These are phyloP conservation scores for Closterium sp. DNA, from an alignment of 139 green algal species.

Conservation along the genomic window DNA sequence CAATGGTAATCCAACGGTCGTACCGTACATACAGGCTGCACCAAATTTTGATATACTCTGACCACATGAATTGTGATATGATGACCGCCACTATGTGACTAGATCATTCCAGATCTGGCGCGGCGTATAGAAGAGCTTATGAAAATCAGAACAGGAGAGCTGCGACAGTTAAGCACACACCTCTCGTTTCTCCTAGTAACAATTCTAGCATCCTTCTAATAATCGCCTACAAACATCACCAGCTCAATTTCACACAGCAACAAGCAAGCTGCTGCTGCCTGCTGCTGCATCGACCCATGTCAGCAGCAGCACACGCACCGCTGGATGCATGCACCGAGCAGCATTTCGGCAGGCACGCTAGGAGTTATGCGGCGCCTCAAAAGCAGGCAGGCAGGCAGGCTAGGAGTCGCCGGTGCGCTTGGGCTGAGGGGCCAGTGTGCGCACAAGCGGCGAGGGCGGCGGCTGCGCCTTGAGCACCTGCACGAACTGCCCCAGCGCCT, in stretches of 20 bases:
- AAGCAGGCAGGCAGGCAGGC: no score
- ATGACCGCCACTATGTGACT: no score
- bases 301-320: background rate
- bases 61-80: no score
- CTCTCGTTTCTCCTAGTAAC: background rate
- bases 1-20: no score
- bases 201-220: background rate
- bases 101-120: no score
- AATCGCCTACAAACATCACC: background rate
- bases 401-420: constrained; percentile 18
- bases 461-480: constrained; percentile 18
- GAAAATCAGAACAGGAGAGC: background rate
- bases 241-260: background rate
- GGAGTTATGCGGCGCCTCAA: no score
- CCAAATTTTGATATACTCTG: no score
- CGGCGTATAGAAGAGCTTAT: background rate
- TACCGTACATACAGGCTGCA: no score
- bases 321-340: no score
- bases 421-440: constrained; percentile 29
- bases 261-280: background rate
- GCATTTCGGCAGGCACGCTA: no score
- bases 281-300: background rate
- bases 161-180: background rate
- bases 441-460: background rate
- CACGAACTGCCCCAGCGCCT: constrained; percentile 43